phyloP scores from a whole-genome alignment of 345 rosid genomes.

The Salix dunnii region DNA sequence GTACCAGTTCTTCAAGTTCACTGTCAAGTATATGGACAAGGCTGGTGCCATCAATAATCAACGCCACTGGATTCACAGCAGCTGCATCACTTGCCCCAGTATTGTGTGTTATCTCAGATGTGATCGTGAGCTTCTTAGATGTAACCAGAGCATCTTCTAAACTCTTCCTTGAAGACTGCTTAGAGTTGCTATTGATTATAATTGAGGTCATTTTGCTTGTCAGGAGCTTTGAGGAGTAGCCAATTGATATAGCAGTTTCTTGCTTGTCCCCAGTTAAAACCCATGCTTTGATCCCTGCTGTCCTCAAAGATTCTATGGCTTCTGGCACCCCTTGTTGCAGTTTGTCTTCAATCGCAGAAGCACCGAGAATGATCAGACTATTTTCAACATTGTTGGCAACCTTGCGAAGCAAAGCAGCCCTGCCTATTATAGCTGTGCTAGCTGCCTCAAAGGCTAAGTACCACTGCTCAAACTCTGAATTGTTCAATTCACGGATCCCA shows the following conservation, averaged over 20 bases:
- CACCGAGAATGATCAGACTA: conserved; percentile 14
- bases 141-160: too few relatives aligned
- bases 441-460: conserved; percentile 15
- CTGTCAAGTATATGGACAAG: neutral
- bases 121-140: too few relatives aligned
- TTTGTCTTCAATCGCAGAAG: conserved; percentile 25
- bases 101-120: too few relatives aligned
- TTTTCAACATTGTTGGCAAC: conserved; percentile 17
- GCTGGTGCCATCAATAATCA: neutral
- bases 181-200: too few relatives aligned
- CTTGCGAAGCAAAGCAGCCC: conserved; percentile 12
- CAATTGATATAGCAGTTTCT: conserved; percentile 24
- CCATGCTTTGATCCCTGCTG: conserved; percentile 22
- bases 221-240: conserved; percentile 3
- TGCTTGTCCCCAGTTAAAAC: conserved; percentile 26
- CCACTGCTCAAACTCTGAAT: conserved; percentile 11
- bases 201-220: too few relatives aligned
- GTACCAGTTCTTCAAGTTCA: neutral
- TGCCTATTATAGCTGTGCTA: conserved; percentile 3
- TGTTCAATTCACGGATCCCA: conserved; percentile 8
- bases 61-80: neutral
- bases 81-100: too few relatives aligned
- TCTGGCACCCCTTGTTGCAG: conserved; percentile 24
- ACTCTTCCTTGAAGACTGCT: too few relatives aligned
- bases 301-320: conserved; percentile 13